These are phyloP conservation scores for Hymenoscyphus repandus DNA, from an alignment of 2,329 filamentous ascomycete genomes.

Conservation along the genomic window DNA sequence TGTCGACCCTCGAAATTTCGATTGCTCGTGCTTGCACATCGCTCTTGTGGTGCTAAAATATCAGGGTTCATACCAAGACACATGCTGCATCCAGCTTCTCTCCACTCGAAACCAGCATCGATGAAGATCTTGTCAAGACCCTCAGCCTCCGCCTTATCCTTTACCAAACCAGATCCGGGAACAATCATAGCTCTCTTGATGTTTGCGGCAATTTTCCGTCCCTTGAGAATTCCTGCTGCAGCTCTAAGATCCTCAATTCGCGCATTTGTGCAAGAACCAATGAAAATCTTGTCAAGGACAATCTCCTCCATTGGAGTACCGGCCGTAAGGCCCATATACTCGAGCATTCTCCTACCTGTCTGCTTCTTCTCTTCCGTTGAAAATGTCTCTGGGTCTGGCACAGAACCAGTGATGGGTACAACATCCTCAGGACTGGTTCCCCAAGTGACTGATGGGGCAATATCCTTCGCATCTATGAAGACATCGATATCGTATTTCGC, in stretches of 20 bases:
- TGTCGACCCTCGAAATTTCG: constrained; percentile 97
- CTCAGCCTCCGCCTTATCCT: constrained; percentile 84
- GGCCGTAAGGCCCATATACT: constrained; percentile 91
- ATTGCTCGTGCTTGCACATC: constrained; percentile 93
- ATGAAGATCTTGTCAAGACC: constrained; percentile 89
- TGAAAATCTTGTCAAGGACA: constrained; percentile 90
- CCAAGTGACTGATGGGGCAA: constrained; percentile 91
- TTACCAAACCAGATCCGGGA: constrained; percentile 90
- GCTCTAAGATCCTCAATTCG: constrained; percentile 92
- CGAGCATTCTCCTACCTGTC: constrained; percentile 72
- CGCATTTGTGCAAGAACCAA: constrained; percentile 96
- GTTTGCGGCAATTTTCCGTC: constrained; percentile 79
- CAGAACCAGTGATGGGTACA: constrained; percentile 84
- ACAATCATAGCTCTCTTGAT: constrained; percentile 95
- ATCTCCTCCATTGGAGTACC: constrained; percentile 93
- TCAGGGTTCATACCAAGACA: constrained; percentile 99
- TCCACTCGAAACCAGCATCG: constrained; percentile 94
- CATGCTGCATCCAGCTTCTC: constrained; percentile 98
- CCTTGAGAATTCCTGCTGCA: constrained; percentile 80
- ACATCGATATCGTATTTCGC: constrained; percentile 89
- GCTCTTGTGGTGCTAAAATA: constrained; percentile 85
- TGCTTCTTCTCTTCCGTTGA: constrained; percentile 72
- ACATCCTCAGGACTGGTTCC: constrained; percentile 96
- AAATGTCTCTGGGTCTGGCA: constrained; percentile 87
- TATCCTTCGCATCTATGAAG: constrained; percentile 87